Evolutionary conservation across 129 eudicot species (phyloP).

Genomic region (Flaveria sonorensis): DNA sequence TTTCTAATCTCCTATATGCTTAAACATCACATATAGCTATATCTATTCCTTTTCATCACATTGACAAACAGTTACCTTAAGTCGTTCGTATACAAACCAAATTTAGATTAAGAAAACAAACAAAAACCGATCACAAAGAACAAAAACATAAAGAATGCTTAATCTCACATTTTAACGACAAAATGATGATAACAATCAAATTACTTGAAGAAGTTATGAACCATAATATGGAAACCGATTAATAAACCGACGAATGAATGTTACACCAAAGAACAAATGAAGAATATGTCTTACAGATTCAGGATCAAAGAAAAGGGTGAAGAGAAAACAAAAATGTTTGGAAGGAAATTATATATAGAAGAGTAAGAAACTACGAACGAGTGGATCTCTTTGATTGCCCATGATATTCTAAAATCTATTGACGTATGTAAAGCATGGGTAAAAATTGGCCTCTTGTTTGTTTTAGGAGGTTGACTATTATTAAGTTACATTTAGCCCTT

Average conservation of each 20-base stretch:
- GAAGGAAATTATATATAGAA: conserved; percentile 23
- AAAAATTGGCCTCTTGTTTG: conserved; percentile 39
- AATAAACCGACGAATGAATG: neutral
- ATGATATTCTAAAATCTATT: conserved; percentile 12
- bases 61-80: conserved; percentile 10
- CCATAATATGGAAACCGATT: neutral
- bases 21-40: neutral
- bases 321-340: conserved; percentile 7
- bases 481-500: conserved; percentile 13
- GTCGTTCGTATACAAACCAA: neutral
- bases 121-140: conserved; percentile 4
- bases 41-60: neutral
- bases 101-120: conserved; percentile 6
- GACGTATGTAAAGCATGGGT: conserved; percentile 31
- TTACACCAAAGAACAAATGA: neutral
- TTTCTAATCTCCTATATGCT: neutral
- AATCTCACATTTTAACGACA: too few relatives aligned
- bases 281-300: conserved; percentile 17
- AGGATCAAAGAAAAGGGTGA: conserved; percentile 13
- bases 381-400: conserved; percentile 25
- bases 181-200: too few relatives aligned
- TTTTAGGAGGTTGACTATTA: conserved; percentile 10
- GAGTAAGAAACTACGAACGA: conserved; percentile 9
- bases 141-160: neutral
- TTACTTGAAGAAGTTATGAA: neutral